Evolutionary conservation across 2,329 filamentous ascomycete species (phyloP), one percentile per base, ranked within the genome.

Genomic region (Xylaria hypoxylon): DNA sequence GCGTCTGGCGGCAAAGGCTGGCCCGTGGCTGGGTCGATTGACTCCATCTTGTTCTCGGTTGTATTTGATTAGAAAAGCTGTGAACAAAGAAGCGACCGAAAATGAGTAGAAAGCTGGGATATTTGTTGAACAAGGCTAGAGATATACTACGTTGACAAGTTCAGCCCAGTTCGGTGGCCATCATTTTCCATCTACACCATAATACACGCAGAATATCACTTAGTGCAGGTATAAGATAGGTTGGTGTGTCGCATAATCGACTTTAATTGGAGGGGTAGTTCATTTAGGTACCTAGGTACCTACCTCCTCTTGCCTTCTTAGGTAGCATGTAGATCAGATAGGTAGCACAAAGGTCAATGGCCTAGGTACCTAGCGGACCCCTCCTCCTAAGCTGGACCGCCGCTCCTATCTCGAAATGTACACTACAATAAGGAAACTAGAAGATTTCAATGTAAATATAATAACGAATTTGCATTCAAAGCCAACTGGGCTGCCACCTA

Each of bases 11-110:
- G 90, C 71, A 93, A 86, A 70, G 89, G 79, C 38, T 81, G 82
- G 73, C 90, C 90, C 24, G 92, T 95, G 62, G 89, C 85, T 59
- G 91, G 92, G 80, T 96, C 92, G 76, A 88, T 82, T 62, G 84
- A 80, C 73, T 89, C 85, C 89, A 92, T 91, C 19, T 55, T 70
- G 59, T 42, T 38, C 47, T 51, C 40, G 35, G 13, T 11, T 2
- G 10, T 38, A 38, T 38, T 38, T 38, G 35, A 38, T 38, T 35
- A 48, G 26, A 45, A 52, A 50, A 62, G 47, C 4, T 42, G 24
- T 28, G 22, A 28, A 48, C 38, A 51, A 40, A 26, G 22, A 6
- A 4, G n/a, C 26, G 11, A 6, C 26, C 22, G 26, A 38, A 52
- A 52, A 35, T 22, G 24, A 13, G 22, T n/a, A 33, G 40, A 24